These are phyloP conservation scores for Ganoderma resinaceum DNA, from an alignment of 1,284 basidiomycete genomes.

Conservation along the genomic window DNA sequence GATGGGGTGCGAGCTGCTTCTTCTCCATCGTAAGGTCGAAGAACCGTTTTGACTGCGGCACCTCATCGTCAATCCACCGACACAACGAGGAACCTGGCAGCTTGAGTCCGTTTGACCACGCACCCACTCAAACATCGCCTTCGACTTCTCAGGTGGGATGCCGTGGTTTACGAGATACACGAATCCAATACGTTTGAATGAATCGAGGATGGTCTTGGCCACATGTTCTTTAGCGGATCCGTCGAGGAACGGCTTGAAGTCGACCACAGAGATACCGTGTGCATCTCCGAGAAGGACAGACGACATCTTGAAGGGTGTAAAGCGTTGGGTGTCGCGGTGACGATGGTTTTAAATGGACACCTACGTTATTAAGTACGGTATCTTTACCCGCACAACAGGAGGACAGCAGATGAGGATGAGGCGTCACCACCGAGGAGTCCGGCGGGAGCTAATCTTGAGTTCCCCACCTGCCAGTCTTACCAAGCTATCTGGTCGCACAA, in stretches of 20 bases:
- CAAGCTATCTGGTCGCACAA: neutral
- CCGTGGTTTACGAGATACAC: constrained; percentile 52
- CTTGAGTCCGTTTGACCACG: neutral
- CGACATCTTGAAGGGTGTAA: constrained; percentile 3
- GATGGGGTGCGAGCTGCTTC: constrained; percentile 65
- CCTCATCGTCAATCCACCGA: neutral
- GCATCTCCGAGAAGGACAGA: constrained; percentile 29
- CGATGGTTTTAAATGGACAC: neutral
- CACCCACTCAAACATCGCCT: constrained; percentile 61
- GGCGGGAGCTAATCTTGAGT: neutral
- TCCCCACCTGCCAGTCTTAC: neutral
- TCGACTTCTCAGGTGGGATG: constrained; percentile 50
- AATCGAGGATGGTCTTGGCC: constrained; percentile 41
- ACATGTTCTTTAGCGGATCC: constrained; percentile 38
- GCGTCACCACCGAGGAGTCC: neutral
- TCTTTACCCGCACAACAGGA: neutral
- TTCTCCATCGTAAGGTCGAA: constrained; percentile 57
- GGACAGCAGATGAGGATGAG: neutral
- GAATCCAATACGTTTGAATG: constrained; percentile 48
- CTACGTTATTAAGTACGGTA: neutral
- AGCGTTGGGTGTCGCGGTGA: neutral
- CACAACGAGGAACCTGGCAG: neutral
- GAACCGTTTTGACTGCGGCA: constrained; percentile 54
- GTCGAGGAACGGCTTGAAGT: constrained; percentile 41
- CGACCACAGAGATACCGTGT: constrained; percentile 37